Evolutionary conservation across 805 yeast genomes (phyloP), one percentile per base, ranked within the genome.

Genomic region (Helenozyma rhizophorensis): DNA sequence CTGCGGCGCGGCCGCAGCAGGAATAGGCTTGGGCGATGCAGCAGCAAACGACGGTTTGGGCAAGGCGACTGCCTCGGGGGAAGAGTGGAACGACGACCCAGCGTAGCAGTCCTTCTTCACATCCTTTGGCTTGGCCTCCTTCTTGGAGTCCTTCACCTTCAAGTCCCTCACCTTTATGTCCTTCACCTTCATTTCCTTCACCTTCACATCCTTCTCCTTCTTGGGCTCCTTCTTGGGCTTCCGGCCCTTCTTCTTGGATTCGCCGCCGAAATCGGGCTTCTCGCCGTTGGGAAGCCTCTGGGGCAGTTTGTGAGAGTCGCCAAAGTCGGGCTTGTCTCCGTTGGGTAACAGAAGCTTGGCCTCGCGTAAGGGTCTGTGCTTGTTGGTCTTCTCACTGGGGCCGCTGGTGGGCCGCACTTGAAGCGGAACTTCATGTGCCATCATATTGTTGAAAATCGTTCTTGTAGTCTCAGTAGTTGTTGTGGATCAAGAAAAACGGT

Each of bases 81-180:
- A 72, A 21, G 74, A 68, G 48, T 70, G 76, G 48, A 74, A 74
- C 23, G 78, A 70, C 23, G 78, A 68, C 19, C 80, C 80, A 33
- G 80, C 80, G 51, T 72, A 74, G 32, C 65, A 59, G 18, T 61
- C 45, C 31, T 43, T 40, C 45, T 23, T 38, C 7, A 8, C 8
- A 8, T 17, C 8, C 19, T 17, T 17, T 18, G 10, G 18, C 10
- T 25, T 11, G 27, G 7, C 26, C 14, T 10, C 13, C 18, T 25
- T n/a, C n/a, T n/a, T n/a, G n/a, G n/a, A n/a, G n/a, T n/a, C n/a
- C n/a, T n/a, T n/a, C n/a, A n/a, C n/a, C n/a, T n/a, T n/a, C n/a
- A 15, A 16, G 27, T 11, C 27, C 27, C 12, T n/a, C 13, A n/a
- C 11, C 11, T 25, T 11, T 13, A 11, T 18, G 14, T 12, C 13